Percentiles rank a stretch among this genome's conserved stretches.
Conservation (phyloP, 1,284 basidiomycete genomes). For the Ustilago bromivora region DNA sequence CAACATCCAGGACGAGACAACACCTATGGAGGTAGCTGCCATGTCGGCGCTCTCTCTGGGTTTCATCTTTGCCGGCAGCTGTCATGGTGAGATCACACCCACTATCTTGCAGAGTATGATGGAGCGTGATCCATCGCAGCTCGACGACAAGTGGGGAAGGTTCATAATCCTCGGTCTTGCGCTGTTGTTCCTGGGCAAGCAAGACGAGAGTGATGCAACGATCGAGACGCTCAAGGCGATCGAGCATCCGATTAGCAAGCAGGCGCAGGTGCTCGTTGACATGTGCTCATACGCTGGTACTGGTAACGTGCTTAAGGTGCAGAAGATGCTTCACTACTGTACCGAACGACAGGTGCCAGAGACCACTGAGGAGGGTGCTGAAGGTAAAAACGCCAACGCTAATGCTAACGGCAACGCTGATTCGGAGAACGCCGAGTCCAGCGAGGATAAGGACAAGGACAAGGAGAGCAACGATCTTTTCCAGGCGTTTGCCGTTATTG, state of each 20-base stretch:
- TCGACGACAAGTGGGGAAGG: slow-evolving; percentile 82
- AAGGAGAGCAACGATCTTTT: slow-evolving; percentile 80
- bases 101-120: slow-evolving; percentile 92
- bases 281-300: slow-evolving; percentile 95
- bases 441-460: slow-evolving; percentile 70
- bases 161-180: slow-evolving; percentile 92
- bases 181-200: slow-evolving; percentile 82
- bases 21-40: slow-evolving; percentile 88
- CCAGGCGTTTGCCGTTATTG: slow-evolving; percentile 93
- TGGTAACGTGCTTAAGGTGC: slow-evolving; percentile 94
- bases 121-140: slow-evolving; percentile 71
- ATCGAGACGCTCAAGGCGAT: slow-evolving; percentile 95
- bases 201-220: slow-evolving; percentile 85
- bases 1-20: slow-evolving; percentile 66
- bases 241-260: slow-evolving; percentile 90
- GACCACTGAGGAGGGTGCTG: slow-evolving; percentile 58
- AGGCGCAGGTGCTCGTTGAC: slow-evolving; percentile 91
- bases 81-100: slow-evolving; percentile 90
- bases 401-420: slow-evolving; percentile 29
- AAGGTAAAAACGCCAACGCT: slow-evolving; percentile 50
- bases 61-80: slow-evolving; percentile 95
- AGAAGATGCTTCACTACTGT: slow-evolving; percentile 91
- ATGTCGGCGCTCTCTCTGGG: slow-evolving; percentile 89
- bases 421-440: slow-evolving; percentile 20
- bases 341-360: slow-evolving; percentile 84